These are phyloP conservation scores for Chloris gayana DNA, from an alignment of 176 grass and related monocot genomes.

Conservation along the genomic window DNA sequence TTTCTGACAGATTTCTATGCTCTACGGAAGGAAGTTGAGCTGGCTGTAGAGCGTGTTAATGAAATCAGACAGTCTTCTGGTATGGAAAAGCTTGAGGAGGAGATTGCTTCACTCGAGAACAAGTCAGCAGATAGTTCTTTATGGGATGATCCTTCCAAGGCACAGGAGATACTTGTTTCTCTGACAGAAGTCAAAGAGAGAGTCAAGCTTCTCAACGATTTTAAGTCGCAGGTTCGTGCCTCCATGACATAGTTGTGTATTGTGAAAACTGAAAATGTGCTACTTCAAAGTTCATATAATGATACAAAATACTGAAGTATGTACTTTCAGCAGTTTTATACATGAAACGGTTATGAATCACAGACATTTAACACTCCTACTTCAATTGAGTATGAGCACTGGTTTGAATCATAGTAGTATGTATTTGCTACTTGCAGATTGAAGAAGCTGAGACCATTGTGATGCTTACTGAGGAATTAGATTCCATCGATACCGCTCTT, in stretches of 20 bases:
- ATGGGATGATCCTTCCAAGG: slow-evolving; percentile 94
- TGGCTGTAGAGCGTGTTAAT: slow-evolving; percentile 54
- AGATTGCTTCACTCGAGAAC: slow-evolving; percentile 66
- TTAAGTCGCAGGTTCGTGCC: slow-evolving; percentile 68
- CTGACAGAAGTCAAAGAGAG: slow-evolving; percentile 89
- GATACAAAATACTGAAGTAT: background rate
- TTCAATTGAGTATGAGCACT: slow-evolving; percentile 24
- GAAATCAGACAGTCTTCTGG: slow-evolving; percentile 76
- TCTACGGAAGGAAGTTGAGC: slow-evolving; percentile 89
- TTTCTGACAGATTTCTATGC: slow-evolving; percentile 76
- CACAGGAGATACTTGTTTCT: slow-evolving; percentile 84
- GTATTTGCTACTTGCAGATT: slow-evolving; percentile 51
- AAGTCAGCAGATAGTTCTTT: slow-evolving; percentile 76
- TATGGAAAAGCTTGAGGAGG: slow-evolving; percentile 62
- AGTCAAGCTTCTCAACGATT: slow-evolving; percentile 81
- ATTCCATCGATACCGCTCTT: slow-evolving; percentile 77
- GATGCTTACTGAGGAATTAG: slow-evolving; percentile 79
- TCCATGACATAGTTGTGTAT: background rate
- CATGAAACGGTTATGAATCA: background rate
- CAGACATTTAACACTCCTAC: background rate
- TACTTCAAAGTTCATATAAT: slow-evolving; percentile 2
- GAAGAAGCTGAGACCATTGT: slow-evolving; percentile 98
- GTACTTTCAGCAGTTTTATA: background rate
- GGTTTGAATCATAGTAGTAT: background rate
- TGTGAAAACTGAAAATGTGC: slow-evolving; percentile 7